A percentile compares a stretch with the other conserved stretches of the same genome.
phyloP scores from a whole-genome alignment of 257 asterid species.

The Nyctanthes arbortristis region DNA sequence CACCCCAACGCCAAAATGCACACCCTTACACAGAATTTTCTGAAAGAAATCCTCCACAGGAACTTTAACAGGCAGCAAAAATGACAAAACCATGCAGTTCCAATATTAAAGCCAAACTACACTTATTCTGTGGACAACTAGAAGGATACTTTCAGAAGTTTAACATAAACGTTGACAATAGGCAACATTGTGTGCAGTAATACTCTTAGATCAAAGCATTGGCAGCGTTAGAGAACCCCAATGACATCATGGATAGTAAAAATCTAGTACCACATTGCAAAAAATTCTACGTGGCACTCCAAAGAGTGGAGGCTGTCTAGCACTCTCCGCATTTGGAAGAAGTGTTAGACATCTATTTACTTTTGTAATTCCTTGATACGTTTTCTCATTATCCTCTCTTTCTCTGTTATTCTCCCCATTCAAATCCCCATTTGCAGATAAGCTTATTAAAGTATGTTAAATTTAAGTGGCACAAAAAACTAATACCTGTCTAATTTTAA shows the following conservation, averaged over 20 bases:
- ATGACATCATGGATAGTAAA: no score
- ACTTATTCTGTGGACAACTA: background rate
- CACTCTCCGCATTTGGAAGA: no score
- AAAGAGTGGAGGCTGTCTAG: no score
- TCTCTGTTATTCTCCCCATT: no score
- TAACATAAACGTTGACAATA: background rate
- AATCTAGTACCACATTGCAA: no score
- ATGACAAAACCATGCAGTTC: background rate
- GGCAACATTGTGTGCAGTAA: background rate
- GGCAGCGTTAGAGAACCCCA: background rate
- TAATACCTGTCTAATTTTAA: slow-evolving; percentile 92
- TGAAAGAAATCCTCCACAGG: background rate
- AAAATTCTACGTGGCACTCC: no score
- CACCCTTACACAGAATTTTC: background rate
- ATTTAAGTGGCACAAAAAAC: background rate
- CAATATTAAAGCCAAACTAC: background rate
- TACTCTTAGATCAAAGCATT: background rate
- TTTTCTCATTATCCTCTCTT: no score
- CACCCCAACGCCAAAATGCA: background rate
- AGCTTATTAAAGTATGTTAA: no score
- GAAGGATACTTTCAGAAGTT: background rate
- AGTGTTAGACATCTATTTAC: no score
- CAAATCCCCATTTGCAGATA: no score
- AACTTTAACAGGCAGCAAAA: background rate
- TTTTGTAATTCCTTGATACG: no score